Evolutionary conservation across 1,284 basidiomycete genomes (phyloP).

Genomic region (Cutaneotrichosporon daszewskae): DNA sequence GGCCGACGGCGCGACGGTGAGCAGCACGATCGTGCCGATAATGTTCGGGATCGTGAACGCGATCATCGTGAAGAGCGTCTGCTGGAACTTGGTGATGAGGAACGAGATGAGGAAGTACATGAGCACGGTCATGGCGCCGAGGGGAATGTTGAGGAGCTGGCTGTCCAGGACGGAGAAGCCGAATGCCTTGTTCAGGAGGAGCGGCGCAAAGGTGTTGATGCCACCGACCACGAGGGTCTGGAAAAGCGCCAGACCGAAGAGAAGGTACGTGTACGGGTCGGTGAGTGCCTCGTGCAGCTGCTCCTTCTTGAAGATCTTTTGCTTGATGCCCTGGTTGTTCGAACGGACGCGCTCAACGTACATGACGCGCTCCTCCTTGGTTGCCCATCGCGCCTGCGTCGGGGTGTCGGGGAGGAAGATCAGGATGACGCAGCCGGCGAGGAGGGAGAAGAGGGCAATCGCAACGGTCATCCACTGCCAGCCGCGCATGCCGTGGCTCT

Average conservation of each 20-base stretch:
- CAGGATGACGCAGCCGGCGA: constrained; percentile 14
- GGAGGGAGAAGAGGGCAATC: constrained; percentile 18
- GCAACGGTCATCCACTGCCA: constrained; percentile 34
- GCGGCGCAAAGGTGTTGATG: constrained; percentile 21
- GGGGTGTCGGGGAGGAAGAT: constrained; percentile 33
- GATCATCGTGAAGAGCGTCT: constrained; percentile 9
- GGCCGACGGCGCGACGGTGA: constrained; percentile 10
- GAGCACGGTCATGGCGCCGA: constrained; percentile 14
- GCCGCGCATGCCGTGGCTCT: constrained; percentile 9
- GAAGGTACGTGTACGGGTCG: constrained; percentile 28
- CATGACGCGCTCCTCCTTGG: constrained; percentile 23
- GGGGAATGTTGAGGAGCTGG: constrained; percentile 20
- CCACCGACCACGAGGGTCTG: constrained; percentile 33
- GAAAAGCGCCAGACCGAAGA: constrained; percentile 28
- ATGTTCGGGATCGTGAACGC: constrained; percentile 13
- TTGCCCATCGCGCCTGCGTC: constrained; percentile 26
- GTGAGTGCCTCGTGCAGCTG: constrained; percentile 28
- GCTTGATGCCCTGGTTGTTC: constrained; percentile 36
- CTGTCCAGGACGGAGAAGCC: constrained; percentile 16
- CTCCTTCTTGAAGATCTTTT: constrained; percentile 22
- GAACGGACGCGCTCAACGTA: constrained; percentile 34
- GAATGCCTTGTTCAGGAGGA: constrained; percentile 25
- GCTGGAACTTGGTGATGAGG: constrained; percentile 4
- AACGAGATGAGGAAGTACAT: constrained; percentile 11
- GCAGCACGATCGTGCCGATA: constrained; percentile 13